Evolutionary conservation across 2,329 filamentous ascomycete species (phyloP), one percentile per base, ranked within the genome.

Genomic region (Thermoascus crustaceus): DNA sequence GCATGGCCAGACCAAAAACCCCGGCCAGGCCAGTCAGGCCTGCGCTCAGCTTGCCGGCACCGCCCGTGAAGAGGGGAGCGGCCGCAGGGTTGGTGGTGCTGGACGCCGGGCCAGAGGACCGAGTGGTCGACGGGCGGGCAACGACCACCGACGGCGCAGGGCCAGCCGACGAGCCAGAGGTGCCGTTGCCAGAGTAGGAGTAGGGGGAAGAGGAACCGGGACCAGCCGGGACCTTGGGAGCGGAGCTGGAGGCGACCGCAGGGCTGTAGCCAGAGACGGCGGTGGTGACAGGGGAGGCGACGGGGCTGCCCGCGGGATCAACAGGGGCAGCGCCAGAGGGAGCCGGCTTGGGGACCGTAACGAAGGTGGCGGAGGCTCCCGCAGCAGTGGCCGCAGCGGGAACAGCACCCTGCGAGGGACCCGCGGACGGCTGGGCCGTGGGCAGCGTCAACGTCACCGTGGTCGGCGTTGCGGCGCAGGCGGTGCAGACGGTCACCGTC

Each of bases 381-480:
- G 30, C 14, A n/a, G 27, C 9, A 11, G 11, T 18, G n/a, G 23
- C 21, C 6, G 36, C 19, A 1, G 31, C 34, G 8, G 35, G 35
- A 19, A 27, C 31, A 8, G 37, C 11, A 27, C 19, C 24, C n/a
- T 13, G 5, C 8, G 13, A 9, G 2, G 4, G 13, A 14, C 13
- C 18, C 13, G n/a, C 26, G 18, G n/a, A 29, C 8, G 11, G 8
- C 11, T 24, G 22, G 11, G 22, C 11, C 22, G 31, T 21, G 10
- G 43, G 43, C 10, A 44, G 14, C 3, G 43, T 45, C 11, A 45
- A 30, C 3, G 43, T 45, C 18, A 50, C 46, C 7, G 43, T 47
- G 4, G 48, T 49, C 10, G 49, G 38, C 17, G 37, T 45, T 20
- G 40, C 35, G n/a, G 41, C 50, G 37, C 52, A 52, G 11, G 41